A percentile compares a stretch with the other conserved stretches of the same genome.
phyloP scores from a whole-genome alignment of 768 basidiomycete species.

The Tricholoma furcatifolium region DNA sequence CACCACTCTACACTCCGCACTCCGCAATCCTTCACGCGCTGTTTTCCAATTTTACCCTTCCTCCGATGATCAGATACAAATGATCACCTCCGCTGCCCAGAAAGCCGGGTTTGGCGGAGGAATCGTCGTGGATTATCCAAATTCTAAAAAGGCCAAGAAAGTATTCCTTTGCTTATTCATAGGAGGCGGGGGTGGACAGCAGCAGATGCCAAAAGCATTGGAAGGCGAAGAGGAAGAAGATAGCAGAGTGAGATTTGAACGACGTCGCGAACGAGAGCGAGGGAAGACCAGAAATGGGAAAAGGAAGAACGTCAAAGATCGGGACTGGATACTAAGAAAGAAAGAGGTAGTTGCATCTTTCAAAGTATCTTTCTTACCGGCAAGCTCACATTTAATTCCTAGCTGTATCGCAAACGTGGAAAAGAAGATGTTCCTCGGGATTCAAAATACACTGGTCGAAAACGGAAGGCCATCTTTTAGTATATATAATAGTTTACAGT shows the following conservation, averaged over 20 bases:
- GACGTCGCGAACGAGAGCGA: conserved; percentile 67
- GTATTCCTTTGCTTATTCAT: conserved; percentile 93
- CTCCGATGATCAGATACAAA: conserved; percentile 94
- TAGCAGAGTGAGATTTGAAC: conserved; percentile 69
- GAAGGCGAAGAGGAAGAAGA: conserved; percentile 64
- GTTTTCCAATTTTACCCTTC: conserved; percentile 95
- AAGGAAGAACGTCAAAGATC: conserved; percentile 70
- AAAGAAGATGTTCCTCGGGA: conserved; percentile 83
- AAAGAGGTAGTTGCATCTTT: conserved; percentile 68
- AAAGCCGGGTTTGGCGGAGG: conserved; percentile 97
- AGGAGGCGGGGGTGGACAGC: conserved; percentile 65
- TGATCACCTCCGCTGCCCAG: conserved; percentile 91
- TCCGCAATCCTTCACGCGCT: conserved; percentile 83
- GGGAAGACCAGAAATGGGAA: conserved; percentile 60
- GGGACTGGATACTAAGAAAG: conserved; percentile 94
- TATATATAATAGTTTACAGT: not conserved
- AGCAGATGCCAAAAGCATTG: conserved; percentile 74
- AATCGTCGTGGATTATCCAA: conserved; percentile 94
- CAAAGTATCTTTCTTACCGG: not conserved
- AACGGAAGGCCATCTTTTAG: conserved; percentile 78
- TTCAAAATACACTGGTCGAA: conserved; percentile 92
- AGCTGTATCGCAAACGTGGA: conserved; percentile 84
- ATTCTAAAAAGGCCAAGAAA: conserved; percentile 93
- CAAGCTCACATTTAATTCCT: conserved; percentile 4
- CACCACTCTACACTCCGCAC: conserved; percentile 85